Evolutionary conservation across 2,329 filamentous ascomycete species (phyloP).

Genomic region (Penicillium oxalicum): DNA sequence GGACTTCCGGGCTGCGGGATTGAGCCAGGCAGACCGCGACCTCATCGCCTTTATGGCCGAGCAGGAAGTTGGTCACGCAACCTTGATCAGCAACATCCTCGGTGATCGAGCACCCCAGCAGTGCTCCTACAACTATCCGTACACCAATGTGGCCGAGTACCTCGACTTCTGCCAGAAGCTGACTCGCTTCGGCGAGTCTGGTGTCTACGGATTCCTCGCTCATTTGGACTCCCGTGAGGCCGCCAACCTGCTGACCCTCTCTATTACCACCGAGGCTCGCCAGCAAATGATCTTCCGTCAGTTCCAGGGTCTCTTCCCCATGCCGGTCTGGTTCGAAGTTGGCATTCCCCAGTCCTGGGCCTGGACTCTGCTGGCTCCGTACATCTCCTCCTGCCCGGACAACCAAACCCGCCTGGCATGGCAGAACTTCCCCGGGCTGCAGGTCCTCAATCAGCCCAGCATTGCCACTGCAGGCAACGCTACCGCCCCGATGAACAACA

Average conservation of each 20-base stretch:
- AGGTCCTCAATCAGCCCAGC: constrained; percentile 71
- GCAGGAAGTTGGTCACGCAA: constrained; percentile 73
- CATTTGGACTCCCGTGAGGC: constrained; percentile 72
- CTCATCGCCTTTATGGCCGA: constrained; percentile 71
- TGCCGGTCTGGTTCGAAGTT: constrained; percentile 75
- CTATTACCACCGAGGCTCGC: constrained; percentile 70
- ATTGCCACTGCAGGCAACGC: constrained; percentile 28
- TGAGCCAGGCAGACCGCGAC: constrained; percentile 62
- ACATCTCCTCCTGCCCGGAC: constrained; percentile 68
- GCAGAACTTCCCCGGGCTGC: constrained; percentile 75
- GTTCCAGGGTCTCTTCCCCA: constrained; percentile 71
- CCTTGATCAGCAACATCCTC: constrained; percentile 70
- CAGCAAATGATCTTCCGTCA: constrained; percentile 83
- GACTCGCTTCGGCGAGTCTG: constrained; percentile 73
- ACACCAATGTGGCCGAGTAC: constrained; percentile 66
- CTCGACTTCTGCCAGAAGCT: constrained; percentile 80
- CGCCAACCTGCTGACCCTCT: constrained; percentile 66
- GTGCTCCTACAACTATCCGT: constrained; percentile 79
- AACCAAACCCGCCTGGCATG: constrained; percentile 70
- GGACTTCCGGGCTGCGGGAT: constrained; percentile 63
- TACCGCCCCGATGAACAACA: constrained; percentile 55
- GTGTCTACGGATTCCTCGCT: constrained; percentile 73
- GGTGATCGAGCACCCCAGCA: constrained; percentile 63
- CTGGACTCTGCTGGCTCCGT: constrained; percentile 75
- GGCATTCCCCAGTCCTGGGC: constrained; percentile 79